Base-by-base conservation (phyloP, 2,329 filamentous ascomycete species). In the Parastagonospora avenae region DNA sequence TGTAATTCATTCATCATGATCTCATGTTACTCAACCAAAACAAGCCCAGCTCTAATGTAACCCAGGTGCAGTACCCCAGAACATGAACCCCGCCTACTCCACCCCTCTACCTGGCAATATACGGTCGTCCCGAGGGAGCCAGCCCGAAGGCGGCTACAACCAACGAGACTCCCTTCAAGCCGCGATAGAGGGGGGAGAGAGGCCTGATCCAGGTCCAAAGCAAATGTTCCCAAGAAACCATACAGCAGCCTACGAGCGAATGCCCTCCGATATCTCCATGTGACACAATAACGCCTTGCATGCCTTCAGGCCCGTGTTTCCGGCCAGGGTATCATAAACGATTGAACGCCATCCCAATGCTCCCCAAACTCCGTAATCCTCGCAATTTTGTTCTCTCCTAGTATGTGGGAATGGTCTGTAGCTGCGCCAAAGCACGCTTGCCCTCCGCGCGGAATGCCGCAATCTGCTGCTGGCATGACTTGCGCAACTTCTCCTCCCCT, bases 391-490 rank as follows among this genome's bases (percentile, higher is more conserved):
- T 4, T 51, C 48, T 4, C 49, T 44, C 31, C 57, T 42, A 64
- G 30, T 52, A 43, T 1, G 52, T 59, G 2, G 57, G 58, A 28
- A 69, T 53, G 11, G 52, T 88, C 73, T 94, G 91, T 46, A 99
- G 76, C 5, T 85, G 83, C 42, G 81, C 82, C 82, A 97, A 86
- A 0, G 92, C 94, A 66, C 85, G 84, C 14, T 82, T 83, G 0
- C 92, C 93, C 74, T 97, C 87, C 52, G 79, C 85, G 76, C 97
- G 93, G 72, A 97, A 97, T 8, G 84, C 79, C 52, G 82, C 83
- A 4, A 99, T 91, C 73, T 96, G 84, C 24, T 85, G 78, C 77
- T 97, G 93, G 67, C 92, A 96, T 70, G 95, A 89, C 31, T 81
- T 77, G 67, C 87, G 88, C 48, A 99, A 78, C 71, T 86, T 87